Evolutionary conservation across 2,329 filamentous ascomycete species (phyloP), one percentile per base, ranked within the genome.

Genomic region (Hyphodiscus sp.): DNA sequence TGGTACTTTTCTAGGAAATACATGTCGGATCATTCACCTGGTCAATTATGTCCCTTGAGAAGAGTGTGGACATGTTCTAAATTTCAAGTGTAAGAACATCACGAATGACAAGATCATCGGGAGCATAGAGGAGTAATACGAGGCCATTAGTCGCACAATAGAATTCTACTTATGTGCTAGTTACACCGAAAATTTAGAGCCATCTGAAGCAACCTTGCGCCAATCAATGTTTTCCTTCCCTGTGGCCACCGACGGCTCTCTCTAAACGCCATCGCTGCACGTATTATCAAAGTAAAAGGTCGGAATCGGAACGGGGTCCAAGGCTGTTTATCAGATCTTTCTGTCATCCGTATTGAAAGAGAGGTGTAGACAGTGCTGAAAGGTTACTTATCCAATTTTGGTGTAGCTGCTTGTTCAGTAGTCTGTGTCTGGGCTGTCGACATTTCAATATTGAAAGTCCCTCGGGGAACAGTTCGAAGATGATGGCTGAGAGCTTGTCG

Each of bases 121-220:
- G 41, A 44, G 26, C 10, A 23, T 20, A 47, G 16, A 38, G 5
- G 33, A 38, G 33, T 38, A 38, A 38, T 45, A 41, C 45, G 60
- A 65, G 61, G 56, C 63, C 55, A 59, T 55, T 64, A 41, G 63
- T 58, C 63, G 62, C 64, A 33, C 13, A 53, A 52, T 47, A 18
- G 11, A 45, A 45, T 58, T 55, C 44, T 49, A 55, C 56, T 48
- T 51, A 26, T 44, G 53, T 57, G 52, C 52, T 66, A 65, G 49
- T 58, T 65, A 67, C 61, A 67, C 52, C 19, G 54, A 59, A 57
- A 50, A 4, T 20, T 52, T 30, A 45, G 55, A 57, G 56, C 54
- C 56, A 58, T 61, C 52, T 54, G 54, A 52, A 57, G 43, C 48
- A 43, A 47, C 52, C 49, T 50, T 59, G 50, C 54, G 58, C 59